These are phyloP conservation scores for Chrysopogon serrulatus DNA, from an alignment of 176 grass and related monocot genomes.

Conservation along the genomic window DNA sequence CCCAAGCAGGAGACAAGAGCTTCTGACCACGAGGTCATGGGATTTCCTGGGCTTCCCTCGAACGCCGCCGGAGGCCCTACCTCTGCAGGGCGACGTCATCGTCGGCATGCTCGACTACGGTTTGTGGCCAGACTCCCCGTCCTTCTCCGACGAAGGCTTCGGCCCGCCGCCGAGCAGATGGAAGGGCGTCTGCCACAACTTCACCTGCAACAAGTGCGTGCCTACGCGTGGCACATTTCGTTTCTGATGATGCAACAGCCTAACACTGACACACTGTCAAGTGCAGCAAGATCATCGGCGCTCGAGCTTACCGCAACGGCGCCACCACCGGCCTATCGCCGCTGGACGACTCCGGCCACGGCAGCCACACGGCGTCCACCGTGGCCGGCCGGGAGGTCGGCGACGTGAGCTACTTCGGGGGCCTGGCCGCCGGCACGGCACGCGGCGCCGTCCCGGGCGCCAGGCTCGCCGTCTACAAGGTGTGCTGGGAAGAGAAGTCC, in stretches of 20 bases:
- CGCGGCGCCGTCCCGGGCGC: background rate
- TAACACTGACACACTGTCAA: no score
- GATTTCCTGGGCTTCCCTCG: conserved; percentile 35
- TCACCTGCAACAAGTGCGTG: background rate
- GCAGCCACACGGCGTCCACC: conserved; percentile 24
- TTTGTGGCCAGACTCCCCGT: conserved; percentile 42
- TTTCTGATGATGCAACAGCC: background rate
- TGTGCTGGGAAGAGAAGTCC: background rate
- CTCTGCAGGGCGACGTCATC: conserved; percentile 39
- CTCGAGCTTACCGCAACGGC: background rate
- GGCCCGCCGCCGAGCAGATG: conserved; percentile 33
- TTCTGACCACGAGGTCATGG: conserved; percentile 47
- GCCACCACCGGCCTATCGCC: background rate
- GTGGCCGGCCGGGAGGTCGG: background rate
- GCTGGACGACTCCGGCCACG: background rate
- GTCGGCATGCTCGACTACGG: conserved; percentile 42
- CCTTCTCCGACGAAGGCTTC: conserved; percentile 37
- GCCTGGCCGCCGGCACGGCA: background rate
- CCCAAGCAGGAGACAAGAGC: background rate
- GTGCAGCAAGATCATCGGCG: background rate
- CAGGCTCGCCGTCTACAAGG: conserved; percentile 34
- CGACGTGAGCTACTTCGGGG: background rate
- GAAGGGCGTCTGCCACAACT: no score
- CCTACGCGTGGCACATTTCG: no score
- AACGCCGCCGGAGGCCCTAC: background rate